Evolutionary conservation across 768 basidiomycete genomes (phyloP).

Genomic region (Epithele typhae): DNA sequence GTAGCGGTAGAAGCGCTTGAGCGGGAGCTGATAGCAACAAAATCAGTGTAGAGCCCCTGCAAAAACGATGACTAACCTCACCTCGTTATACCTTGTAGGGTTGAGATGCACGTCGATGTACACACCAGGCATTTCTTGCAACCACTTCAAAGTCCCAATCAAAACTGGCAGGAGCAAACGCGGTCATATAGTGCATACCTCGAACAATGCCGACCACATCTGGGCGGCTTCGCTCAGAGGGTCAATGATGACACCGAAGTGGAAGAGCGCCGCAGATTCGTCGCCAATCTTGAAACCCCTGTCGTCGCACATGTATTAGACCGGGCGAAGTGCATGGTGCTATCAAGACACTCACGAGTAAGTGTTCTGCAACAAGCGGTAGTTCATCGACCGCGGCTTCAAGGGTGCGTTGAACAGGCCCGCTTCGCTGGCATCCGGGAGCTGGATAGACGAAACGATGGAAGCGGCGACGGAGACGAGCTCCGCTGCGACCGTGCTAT

Average conservation of each 20-base stretch:
- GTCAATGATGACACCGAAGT: slow-evolving; percentile 72
- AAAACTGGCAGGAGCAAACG: background rate
- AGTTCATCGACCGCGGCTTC: slow-evolving; percentile 55
- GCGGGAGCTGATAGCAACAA: slow-evolving; percentile 71
- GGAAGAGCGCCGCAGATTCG: slow-evolving; percentile 58
- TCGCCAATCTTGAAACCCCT: slow-evolving; percentile 71
- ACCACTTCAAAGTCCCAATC: slow-evolving; percentile 44
- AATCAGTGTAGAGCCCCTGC: too few relatives aligned
- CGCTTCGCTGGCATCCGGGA: slow-evolving; percentile 67
- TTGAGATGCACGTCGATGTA: slow-evolving; percentile 78
- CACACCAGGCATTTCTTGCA: slow-evolving; percentile 56
- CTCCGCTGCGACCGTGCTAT: slow-evolving; percentile 52
- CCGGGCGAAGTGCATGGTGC: too few relatives aligned
- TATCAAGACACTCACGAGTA: slow-evolving; percentile 57
- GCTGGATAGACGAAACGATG: slow-evolving; percentile 64
- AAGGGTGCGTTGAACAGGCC: slow-evolving; percentile 68
- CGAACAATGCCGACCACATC: slow-evolving; percentile 76
- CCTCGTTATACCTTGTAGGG: slow-evolving; percentile 65
- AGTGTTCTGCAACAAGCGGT: slow-evolving; percentile 52
- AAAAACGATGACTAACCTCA: too few relatives aligned
- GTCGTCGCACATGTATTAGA: too few relatives aligned
- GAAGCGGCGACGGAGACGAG: slow-evolving; percentile 66
- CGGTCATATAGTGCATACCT: slow-evolving; percentile 44
- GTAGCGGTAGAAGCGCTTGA: slow-evolving; percentile 92
- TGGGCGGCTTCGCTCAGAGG: slow-evolving; percentile 84